Base-by-base conservation (phyloP, 2,329 filamentous ascomycete genomes). In the Botryotinia narcissicola region DNA sequence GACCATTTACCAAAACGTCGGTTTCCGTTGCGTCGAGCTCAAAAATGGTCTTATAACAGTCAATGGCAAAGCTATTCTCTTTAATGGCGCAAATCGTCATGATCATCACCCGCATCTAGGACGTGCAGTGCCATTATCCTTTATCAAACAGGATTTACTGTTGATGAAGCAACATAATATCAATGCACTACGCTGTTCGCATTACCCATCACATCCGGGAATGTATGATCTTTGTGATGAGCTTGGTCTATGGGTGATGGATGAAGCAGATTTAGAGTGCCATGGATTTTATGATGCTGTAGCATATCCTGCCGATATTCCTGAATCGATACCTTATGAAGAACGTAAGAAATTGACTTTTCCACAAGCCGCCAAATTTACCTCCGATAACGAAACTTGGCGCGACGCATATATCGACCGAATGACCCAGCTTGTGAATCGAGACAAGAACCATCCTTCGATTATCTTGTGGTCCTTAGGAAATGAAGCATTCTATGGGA, bases 381-480 rank as follows among this genome's bases (percentile, higher is more conserved):
- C 88, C 0, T 88, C 86, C 0, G 85, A 91, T 78, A 91, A 91
- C 74, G 85, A 86, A 2, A 82, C 83, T 0, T 92, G 89, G 90
- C 85, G 83, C 72, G 85, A 85, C 1, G 89, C 90, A 0, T 93
- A 93, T 75, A 78, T 93, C 1, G 91, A 93, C 80, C 88, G 92
- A 4, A 89, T 90, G 73, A 82, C 84, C 46, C 88, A 91, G 72
- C 82, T 93, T 72, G 85, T 93, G 0, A 86, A 90, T 77, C 85
- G 92, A 25, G 91, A 93, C 80, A 92, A 92, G 81, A 91, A 93
- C 73, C 89, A 93, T 76, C 81, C 91, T 0, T 90, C 86, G n/a
- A 85, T 93, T 68, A 89, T 93, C 67, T 87, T 93, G 60, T 93
- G 92, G 92, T 91, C 89, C 64, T 83, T 93, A 0, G 92, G 91